These are phyloP conservation scores for Barnettozyma sp. DNA, from an alignment of 805 yeast species.

Conservation along the genomic window DNA sequence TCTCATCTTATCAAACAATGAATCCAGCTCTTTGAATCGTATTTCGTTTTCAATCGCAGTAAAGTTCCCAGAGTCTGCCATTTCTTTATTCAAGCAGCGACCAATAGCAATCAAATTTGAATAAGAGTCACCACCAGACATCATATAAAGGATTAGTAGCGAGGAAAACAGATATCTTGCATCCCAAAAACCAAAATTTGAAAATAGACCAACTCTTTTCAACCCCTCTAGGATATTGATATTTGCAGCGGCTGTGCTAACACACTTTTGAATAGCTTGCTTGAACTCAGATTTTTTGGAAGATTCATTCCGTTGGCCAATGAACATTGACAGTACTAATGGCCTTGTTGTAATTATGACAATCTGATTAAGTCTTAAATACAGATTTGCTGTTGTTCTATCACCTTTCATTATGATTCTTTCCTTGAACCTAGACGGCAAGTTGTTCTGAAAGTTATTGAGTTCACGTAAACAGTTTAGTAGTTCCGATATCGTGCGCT, in stretches of 20 bases:
- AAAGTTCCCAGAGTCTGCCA: constrained; percentile 27
- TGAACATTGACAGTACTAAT: constrained; percentile 28
- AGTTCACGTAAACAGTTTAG: constrained; percentile 21
- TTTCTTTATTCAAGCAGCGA: constrained; percentile 20
- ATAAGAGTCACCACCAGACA: constrained; percentile 19
- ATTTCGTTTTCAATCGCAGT: constrained; percentile 28
- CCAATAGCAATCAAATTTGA: constrained; percentile 20
- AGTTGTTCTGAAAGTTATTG: constrained; percentile 20
- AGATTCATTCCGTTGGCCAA: constrained; percentile 21
- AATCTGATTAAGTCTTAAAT: constrained; percentile 30
- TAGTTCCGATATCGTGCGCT: constrained; percentile 21
- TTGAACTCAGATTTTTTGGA: constrained; percentile 20
- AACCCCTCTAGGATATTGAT: constrained; percentile 26
- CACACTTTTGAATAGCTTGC: constrained; percentile 26
- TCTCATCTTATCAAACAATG: constrained; percentile 14
- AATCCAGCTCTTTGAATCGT: constrained; percentile 23
- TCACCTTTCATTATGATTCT: constrained; percentile 16
- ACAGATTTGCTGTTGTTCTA: constrained; percentile 29
- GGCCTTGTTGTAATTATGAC: constrained; percentile 33
- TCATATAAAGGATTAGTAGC: constrained; percentile 27
- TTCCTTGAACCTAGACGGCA: constrained; percentile 18
- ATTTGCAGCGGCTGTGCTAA: constrained; percentile 28
- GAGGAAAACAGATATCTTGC: constrained; percentile 33
- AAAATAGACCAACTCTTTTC: constrained; percentile 25
- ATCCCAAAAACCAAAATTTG: constrained; percentile 36